phyloP scores from a whole-genome alignment of 2,329 filamentous ascomycete genomes.

The Pseudopyricularia javanii region DNA sequence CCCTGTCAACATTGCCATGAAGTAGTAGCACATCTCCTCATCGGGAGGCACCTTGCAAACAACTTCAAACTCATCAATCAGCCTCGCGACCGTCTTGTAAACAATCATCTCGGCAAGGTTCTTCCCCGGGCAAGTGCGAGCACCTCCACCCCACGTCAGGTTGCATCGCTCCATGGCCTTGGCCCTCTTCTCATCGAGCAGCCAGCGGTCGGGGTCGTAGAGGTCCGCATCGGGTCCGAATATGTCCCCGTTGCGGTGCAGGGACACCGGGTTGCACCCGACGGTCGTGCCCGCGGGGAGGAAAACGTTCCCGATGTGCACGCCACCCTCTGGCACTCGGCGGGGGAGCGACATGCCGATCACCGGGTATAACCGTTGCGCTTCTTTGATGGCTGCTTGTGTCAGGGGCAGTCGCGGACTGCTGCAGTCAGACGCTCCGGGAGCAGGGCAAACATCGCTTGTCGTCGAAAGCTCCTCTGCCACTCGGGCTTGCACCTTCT shows the following conservation, averaged over 20 bases:
- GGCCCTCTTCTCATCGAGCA: slow-evolving; percentile 14
- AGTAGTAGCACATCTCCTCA: slow-evolving; percentile 30
- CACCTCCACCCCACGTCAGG: slow-evolving; percentile 39
- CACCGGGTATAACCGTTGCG: slow-evolving; percentile 37
- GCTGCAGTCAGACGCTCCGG: slow-evolving; percentile 13
- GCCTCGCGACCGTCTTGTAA: slow-evolving; percentile 25
- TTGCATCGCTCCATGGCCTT: slow-evolving; percentile 33
- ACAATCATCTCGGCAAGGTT: slow-evolving; percentile 38
- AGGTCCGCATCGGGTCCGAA: slow-evolving; percentile 31
- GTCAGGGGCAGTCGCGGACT: slow-evolving; percentile 18
- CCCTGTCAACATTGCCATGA: slow-evolving; percentile 38
- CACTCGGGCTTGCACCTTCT: slow-evolving; percentile 17
- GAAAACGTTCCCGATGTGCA: slow-evolving; percentile 23
- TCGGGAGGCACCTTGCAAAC: slow-evolving; percentile 22
- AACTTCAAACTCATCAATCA: slow-evolving; percentile 32
- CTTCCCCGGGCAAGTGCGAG: slow-evolving; percentile 35
- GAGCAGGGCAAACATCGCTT: neutral
- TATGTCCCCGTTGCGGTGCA: slow-evolving; percentile 36
- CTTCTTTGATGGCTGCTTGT: slow-evolving; percentile 35
- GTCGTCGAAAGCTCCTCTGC: slow-evolving; percentile 14
- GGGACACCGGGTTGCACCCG: slow-evolving; percentile 34
- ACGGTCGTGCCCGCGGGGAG: slow-evolving; percentile 34
- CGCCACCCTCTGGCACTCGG: slow-evolving; percentile 22
- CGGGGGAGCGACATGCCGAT: slow-evolving; percentile 38
- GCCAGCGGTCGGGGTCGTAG: slow-evolving; percentile 36